These are phyloP conservation scores for Lecanoromycetidae sp. DNA, from an alignment of 2,329 filamentous ascomycete species.

Conservation along the genomic window DNA sequence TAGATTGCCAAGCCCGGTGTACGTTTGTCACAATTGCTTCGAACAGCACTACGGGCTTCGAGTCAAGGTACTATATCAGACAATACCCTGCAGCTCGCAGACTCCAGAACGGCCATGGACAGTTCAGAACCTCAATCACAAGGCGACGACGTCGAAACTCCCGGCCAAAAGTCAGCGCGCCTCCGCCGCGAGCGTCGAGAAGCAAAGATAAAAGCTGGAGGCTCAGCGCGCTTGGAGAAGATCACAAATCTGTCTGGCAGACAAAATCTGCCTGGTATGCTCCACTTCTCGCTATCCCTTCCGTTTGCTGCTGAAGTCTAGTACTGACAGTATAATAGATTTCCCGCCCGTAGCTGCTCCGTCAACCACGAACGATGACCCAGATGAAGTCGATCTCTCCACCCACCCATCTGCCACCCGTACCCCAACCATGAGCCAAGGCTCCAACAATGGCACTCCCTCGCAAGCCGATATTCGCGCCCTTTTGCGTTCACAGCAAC, in stretches of 20 bases:
- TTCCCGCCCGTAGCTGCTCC: constrained; percentile 8
- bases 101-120: background rate
- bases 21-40: too few species aligned
- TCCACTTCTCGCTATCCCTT: background rate
- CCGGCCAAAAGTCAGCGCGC: constrained; percentile 42
- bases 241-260: constrained; percentile 50
- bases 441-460: constrained; percentile 17
- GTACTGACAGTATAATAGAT: background rate
- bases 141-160: constrained; percentile 26
- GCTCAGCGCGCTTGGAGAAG: constrained; percentile 47
- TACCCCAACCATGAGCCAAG: constrained; percentile 22
- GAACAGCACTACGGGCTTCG: too few species aligned
- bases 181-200: constrained; percentile 51
- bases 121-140: constrained; percentile 1
- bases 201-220: constrained; percentile 48
- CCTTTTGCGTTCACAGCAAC: constrained; percentile 27
- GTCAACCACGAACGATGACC: constrained; percentile 19
- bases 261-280: constrained; percentile 11
- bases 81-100: too few species aligned
- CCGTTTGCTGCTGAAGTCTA: constrained; percentile 6
- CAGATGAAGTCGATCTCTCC: constrained; percentile 23
- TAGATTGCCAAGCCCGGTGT: too few species aligned
- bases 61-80: too few species aligned
- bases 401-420: constrained; percentile 23
- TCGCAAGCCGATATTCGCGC: constrained; percentile 32